Base-by-base conservation (phyloP, 257 asterid species). In the Ehretia macrophylla region DNA sequence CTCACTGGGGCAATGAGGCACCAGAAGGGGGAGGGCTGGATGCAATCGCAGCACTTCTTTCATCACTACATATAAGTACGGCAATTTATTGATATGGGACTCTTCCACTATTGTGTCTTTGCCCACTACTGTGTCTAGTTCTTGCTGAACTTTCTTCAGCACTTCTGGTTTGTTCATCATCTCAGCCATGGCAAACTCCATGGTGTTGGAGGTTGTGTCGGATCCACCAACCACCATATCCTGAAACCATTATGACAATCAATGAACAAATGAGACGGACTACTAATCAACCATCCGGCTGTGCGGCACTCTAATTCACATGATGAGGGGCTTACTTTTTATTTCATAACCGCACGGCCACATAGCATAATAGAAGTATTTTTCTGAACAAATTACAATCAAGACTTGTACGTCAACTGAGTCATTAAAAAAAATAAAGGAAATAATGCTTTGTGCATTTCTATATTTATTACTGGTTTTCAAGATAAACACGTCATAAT, bases 211-310 rank as follows among this genome's bases (percentile, higher is more conserved):
- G 19, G 94, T 80, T 10, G 95, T 83, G 48, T 89, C 94, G 0
- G 86, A 83, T n/a, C 97, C 95, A 5, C 86, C 95, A 0, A 84
- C 89, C 0, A 86, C 81, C 93, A 87, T 82, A 45, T 84, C 92
- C 92, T 86, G 68, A 35, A 37, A 56, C 27, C 37, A 38, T 14
- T 10, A 22, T 66, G n/a, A 51, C n/a, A n/a, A n/a, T n/a, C n/a
- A n/a, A n/a, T n/a, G n/a, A n/a, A 13, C 17, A 4, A 11, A 51
- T 12, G 38, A 48, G 18, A 10, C 3, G 3, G 10, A 51, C 19
- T n/a, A 10, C 13, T 21, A 51, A n/a, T 11, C 10, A 20, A 21
- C 6, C 5, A 51, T 20, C 32, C 11, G 5, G 27, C 18, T 35
- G 21, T 51, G 56, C 56, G 3, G 19, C 21, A 51, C 21, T 23